Evolutionary conservation across 163 green algal species (phyloP), one percentile per base, ranked within the genome.

Genomic region (Scenedesmus sp.): DNA sequence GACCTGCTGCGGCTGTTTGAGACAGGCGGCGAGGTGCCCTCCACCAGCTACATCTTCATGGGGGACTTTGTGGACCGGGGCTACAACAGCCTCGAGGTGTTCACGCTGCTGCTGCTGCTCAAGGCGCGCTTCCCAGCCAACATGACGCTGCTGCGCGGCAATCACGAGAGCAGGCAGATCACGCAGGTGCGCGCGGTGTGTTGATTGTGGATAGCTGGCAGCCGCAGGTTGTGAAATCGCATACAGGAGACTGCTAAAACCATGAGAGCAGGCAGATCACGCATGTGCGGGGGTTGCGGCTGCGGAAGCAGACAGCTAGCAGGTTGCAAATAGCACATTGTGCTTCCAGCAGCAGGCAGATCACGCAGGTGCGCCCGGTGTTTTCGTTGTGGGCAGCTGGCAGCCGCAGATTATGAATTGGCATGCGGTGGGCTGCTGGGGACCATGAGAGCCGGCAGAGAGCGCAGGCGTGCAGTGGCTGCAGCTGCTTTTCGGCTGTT

Each of bases 1-100:
- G 98, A 99, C 91, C 91, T 99, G 77, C 95, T 99, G 7, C 98
- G 99, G 93, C 96, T 99, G 0, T 99, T 99, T 95, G 94, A 99
- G 8, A 99, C 97, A 0, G 85, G 85, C 1, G 98, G 98, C 1
- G 95, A 99, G 84, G 97, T 99, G 7, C 98, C 98, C 15, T 91
- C 77, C 87, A 99, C 98, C n/a, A 99, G 98, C 94, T 99, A 99
- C 96, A 99, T 99, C 82, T 99, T 99, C 94, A 99, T 99, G 98
- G 98, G 98, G 4, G 98, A 99, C 90, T 99, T 99, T 95, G 98
- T 99, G 81, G 98, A 99, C 95, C 94, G 98, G 2, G 98, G 98
- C 9, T 99, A 99, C 96, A 99, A 99, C 95, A 99, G 96, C 84
- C 92, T 99, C 34, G 98, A 99, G 95, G 96, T 98, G 5, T 99